Percentiles rank a stretch among this genome's conserved stretches.
Conservation (phyloP, 2,329 filamentous ascomycete species). For the Bipolaris cookei region DNA sequence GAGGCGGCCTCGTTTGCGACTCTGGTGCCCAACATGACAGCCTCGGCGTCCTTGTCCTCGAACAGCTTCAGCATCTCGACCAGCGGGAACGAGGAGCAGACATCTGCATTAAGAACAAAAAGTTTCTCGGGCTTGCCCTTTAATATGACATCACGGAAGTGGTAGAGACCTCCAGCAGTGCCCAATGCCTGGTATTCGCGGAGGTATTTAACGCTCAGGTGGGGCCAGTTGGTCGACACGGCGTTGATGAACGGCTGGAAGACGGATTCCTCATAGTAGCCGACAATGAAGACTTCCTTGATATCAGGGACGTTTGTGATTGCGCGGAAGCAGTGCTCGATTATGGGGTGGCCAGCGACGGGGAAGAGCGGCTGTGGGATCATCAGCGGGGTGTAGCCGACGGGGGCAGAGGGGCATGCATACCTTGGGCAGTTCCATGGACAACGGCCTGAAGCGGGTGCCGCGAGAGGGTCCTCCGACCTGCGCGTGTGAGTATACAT, state of each 20-base stretch:
- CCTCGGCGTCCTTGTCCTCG: slow-evolving; percentile 93
- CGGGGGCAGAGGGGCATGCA: slow-evolving; percentile 28
- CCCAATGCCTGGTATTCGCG: slow-evolving; percentile 96
- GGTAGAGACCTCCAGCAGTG: slow-evolving; percentile 95
- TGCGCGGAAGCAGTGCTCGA: slow-evolving; percentile 95
- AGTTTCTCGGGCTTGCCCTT: slow-evolving; percentile 94
- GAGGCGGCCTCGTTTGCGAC: slow-evolving; percentile 88
- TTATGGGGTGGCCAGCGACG: slow-evolving; percentile 96
- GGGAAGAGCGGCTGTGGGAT: slow-evolving; percentile 84
- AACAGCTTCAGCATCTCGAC: slow-evolving; percentile 95
- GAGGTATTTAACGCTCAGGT: slow-evolving; percentile 90
- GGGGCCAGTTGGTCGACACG: slow-evolving; percentile 80
- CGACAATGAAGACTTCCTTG: slow-evolving; percentile 95
- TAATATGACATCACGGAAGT: slow-evolving; percentile 98
- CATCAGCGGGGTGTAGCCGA: slow-evolving; percentile 27
- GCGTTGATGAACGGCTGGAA: slow-evolving; percentile 99
- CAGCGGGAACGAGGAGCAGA: slow-evolving; percentile 97
- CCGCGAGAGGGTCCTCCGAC: slow-evolving; percentile 95
- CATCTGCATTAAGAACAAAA: slow-evolving; percentile 97
- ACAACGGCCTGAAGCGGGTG: slow-evolving; percentile 92
- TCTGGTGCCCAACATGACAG: slow-evolving; percentile 91
- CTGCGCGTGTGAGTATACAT: slow-evolving; percentile 57
- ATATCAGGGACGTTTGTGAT: slow-evolving; percentile 89
- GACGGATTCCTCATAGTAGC: slow-evolving; percentile 97
- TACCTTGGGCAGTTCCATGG: slow-evolving; percentile 94